Evolutionary conservation across 768 basidiomycete genomes (phyloP).

Genomic region (Phylloporus arenicola): DNA sequence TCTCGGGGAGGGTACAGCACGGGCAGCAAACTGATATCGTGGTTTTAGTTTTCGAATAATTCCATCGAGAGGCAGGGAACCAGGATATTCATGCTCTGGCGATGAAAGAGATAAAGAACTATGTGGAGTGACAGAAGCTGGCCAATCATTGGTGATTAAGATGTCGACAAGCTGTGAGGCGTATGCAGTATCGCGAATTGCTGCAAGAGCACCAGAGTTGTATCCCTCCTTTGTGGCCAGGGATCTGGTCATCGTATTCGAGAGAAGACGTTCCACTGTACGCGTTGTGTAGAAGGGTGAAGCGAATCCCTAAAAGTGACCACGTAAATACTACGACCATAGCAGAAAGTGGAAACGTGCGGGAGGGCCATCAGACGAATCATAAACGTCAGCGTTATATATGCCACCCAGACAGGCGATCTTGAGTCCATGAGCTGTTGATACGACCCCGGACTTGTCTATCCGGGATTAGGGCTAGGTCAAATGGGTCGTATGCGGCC

Average conservation of each 20-base stretch:
- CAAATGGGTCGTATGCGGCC: neutral
- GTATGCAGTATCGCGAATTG: slow-evolving; percentile 57
- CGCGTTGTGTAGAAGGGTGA: slow-evolving; percentile 71
- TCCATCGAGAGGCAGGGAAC: slow-evolving; percentile 59
- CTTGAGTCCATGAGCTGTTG: slow-evolving; percentile 71
- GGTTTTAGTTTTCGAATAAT: slow-evolving; percentile 64
- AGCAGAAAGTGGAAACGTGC: slow-evolving; percentile 35
- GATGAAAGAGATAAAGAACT: slow-evolving; percentile 49
- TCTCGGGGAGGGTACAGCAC: slow-evolving; percentile 55
- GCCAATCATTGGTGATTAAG: slow-evolving; percentile 77
- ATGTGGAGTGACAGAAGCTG: slow-evolving; percentile 55
- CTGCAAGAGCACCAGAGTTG: slow-evolving; percentile 59
- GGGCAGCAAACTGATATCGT: slow-evolving; percentile 80
- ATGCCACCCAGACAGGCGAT: slow-evolving; percentile 83
- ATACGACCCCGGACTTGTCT: slow-evolving; percentile 82
- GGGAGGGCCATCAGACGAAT: slow-evolving; percentile 55
- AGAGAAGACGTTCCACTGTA: slow-evolving; percentile 65
- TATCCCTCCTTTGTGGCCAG: slow-evolving; percentile 37
- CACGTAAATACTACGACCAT: neutral
- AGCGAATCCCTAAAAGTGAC: slow-evolving; percentile 53
- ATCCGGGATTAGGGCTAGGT: slow-evolving; percentile 5
- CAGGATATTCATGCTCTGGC: slow-evolving; percentile 37
- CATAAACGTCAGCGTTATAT: slow-evolving; percentile 59
- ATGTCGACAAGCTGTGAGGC: slow-evolving; percentile 72
- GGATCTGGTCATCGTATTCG: slow-evolving; percentile 59